Base-by-base conservation (phyloP, 225 moss, liverwort and hornwort species). In the Neckera pumila region DNA sequence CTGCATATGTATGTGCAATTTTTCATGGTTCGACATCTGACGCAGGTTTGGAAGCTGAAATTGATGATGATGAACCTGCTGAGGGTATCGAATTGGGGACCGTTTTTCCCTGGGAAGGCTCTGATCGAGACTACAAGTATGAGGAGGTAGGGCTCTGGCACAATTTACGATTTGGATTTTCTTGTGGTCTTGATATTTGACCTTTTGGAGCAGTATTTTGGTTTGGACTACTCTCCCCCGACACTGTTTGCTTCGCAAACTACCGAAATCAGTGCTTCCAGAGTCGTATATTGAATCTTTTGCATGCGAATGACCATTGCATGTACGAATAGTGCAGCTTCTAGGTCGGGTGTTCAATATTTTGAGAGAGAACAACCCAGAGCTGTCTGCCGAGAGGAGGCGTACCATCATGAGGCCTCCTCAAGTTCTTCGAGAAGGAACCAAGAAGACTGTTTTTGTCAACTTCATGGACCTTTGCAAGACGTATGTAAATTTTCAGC, bases 401-500 rank as follows among this genome's bases (percentile, higher is more conserved):
- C 91, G 96, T 86, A 96, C 97, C 21, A 96, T 98, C 30, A 96
- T 98, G 97, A 94, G 96, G 85, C 97, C 96, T 72, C 97, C 97
- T 66, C 97, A 98, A 92, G 96, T 98, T 89, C 97, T 98, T 79
- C 95, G 96, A 86, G 97, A 98, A 91, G 96, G 97, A 85, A 98
- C 96, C 10, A 98, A 98, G 94, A 98, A 98, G 87, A 98, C 96
- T 8, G 95, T 98, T 54, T 98, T 98, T 30, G 97, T 95, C 84
- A 98, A 98, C 88, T 98, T 98, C 84, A 96, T 96, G 97, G 97
- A 98, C 90, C 93, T 98, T 22, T 96, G 95, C 90, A 98, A 98
- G 85, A 98, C 97, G 97, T 98, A 94, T 84, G 49, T 83, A 23
- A 58, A 45, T 59, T 67, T 86, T 73, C 72, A 69, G 54, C 83